Base-by-base conservation (phyloP, 805 yeast species). In the Candida wancherniae region DNA sequence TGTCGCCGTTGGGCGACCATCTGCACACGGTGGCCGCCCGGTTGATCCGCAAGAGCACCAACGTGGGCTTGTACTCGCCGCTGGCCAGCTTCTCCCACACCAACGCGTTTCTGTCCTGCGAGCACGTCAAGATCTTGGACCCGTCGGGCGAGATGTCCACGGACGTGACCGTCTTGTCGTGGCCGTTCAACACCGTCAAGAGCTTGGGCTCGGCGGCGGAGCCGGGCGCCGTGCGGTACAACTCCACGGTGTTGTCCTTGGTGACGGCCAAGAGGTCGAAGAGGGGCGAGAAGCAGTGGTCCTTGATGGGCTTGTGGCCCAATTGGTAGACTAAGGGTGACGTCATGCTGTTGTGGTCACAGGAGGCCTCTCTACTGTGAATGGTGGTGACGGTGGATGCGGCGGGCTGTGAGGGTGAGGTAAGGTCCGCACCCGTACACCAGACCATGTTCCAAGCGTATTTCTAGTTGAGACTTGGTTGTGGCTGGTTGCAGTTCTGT, bases 61-160 rank as follows among this genome's bases (percentile, higher is more conserved):
- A 69, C 4, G 97, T 87, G 30, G 95, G 95, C 65, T 82, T 86
- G 50, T 67, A 75, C 27, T 61, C 61, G 16, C 75, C 74, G 50
- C 75, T 76, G 19, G 74, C 58, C 39, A 69, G 63, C 31, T 42
- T 50, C 43, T 84, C 88, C 97, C 97, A 92, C 11, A 92, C 99
- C 45, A 88, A 74, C 9, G 97, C 97, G 49, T 92, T 92, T 60
- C 99, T 75, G 60, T 92, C 99, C 63, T 92, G 97, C 7, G 97
- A 87, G 55, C 97, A 87, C 19, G 97, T 92, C 50, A 92, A 92
- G 46, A 92, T 86, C 55, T 82, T 79, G 22, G 55, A 36, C 28
- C 96, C 96, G 44, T 84, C 85, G 20, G 71, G 61, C 22, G 95
- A 82, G 48, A 94, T 80, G 56, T 92, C 99, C 22, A 92, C 85